Evolutionary conservation across 2,329 filamentous ascomycete genomes (phyloP).

Genomic region (Beauveria australis): DNA sequence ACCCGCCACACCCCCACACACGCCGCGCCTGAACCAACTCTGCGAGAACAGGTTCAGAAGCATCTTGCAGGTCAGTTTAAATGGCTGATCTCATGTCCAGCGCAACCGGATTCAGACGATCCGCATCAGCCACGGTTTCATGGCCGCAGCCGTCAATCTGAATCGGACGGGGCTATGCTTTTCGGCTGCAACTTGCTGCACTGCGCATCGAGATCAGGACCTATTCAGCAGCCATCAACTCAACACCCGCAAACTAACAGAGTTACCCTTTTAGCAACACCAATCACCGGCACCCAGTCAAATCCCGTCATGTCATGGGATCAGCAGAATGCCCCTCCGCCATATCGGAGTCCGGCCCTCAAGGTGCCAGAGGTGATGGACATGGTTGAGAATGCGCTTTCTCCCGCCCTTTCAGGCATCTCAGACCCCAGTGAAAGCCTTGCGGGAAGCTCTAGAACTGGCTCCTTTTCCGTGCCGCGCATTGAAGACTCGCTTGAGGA

Average conservation of each 20-base stretch:
- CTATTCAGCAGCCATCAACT: constrained; percentile 14
- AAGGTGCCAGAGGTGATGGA: constrained; percentile 24
- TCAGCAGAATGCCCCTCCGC: constrained; percentile 18
- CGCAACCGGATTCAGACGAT: constrained; percentile 19
- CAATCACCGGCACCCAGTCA: constrained; percentile 11
- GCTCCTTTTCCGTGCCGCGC: constrained; percentile 32
- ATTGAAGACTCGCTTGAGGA: constrained; percentile 59
- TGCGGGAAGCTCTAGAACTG: constrained; percentile 23
- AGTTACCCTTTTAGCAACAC: constrained; percentile 41
- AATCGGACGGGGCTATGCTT: constrained; percentile 17
- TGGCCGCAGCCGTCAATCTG: constrained; percentile 17
- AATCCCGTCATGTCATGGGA: constrained; percentile 16
- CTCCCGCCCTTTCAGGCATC: constrained; percentile 23
- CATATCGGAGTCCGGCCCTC: constrained; percentile 18
- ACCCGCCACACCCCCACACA: constrained; percentile 13
- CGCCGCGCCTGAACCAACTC: constrained; percentile 17
- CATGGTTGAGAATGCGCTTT: constrained; percentile 24
- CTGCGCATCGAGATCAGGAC: constrained; percentile 21
- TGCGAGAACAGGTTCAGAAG: constrained; percentile 28
- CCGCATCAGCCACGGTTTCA: constrained; percentile 13
- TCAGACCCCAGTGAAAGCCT: constrained; percentile 27
- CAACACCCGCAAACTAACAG: constrained; percentile 23
- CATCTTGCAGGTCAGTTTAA: constrained; percentile 43
- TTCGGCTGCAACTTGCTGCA: constrained; percentile 47
- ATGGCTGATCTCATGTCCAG: constrained; percentile 36